Conservation (phyloP, 495 filamentous ascomycete species). For the Aspergillus saccharolyticus region DNA sequence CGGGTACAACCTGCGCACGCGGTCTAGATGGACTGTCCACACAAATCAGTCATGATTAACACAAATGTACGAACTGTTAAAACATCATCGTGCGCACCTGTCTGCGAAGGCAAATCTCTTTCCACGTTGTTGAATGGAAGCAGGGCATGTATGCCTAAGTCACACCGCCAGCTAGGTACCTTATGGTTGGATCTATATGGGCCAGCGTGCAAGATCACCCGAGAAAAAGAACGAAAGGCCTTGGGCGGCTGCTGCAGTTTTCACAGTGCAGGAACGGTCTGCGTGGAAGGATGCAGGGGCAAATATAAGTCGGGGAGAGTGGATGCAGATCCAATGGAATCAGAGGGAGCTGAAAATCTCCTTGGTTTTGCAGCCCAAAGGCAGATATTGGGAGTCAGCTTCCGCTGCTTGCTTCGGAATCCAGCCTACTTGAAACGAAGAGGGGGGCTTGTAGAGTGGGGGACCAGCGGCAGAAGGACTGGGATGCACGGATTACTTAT, state of each 20-base stretch:
- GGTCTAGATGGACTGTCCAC: slow-evolving; percentile 12
- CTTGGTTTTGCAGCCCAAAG: slow-evolving; percentile 11
- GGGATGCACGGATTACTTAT: slow-evolving; percentile 21
- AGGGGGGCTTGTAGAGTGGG: slow-evolving; percentile 1
- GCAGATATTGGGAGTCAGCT: slow-evolving; percentile 10
- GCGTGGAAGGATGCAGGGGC: not conserved
- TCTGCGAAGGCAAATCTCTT: not conserved
- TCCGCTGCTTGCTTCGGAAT: not conserved
- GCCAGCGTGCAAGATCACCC: not conserved
- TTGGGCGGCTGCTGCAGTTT: not conserved
- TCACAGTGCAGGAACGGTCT: not conserved
- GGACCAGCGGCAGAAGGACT: slow-evolving; percentile 4
- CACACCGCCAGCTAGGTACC: not conserved
- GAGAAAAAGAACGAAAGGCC: not conserved
- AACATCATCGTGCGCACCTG: not conserved
- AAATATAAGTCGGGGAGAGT: not conserved
- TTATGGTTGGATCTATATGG: not conserved
- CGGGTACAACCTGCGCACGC: slow-evolving; percentile 10
- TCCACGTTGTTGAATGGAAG: not conserved
- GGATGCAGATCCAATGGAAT: not conserved
- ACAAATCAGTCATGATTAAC: slow-evolving; percentile 8
- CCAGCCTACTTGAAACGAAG: not conserved
- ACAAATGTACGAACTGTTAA: not conserved
- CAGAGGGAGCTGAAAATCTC: not conserved
- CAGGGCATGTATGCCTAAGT: not conserved